A percentile compares a stretch with the other conserved stretches of the same genome.
Evolutionary conservation across 2,329 filamentous ascomycete genomes (phyloP).

Genomic region (Fusarium solani-melongenae): DNA sequence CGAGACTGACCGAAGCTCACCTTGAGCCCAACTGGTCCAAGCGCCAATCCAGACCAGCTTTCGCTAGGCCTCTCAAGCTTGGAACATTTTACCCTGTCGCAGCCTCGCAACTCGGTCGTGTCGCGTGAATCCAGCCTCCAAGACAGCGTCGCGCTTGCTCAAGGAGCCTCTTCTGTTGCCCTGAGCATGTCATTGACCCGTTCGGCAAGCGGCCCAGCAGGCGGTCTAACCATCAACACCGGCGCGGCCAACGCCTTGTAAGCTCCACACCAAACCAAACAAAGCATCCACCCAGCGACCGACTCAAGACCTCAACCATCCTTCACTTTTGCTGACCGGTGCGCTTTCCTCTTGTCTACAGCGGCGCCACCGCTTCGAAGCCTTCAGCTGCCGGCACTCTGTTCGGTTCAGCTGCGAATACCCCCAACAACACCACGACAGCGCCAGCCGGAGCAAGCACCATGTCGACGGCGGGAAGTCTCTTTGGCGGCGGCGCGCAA

Average conservation of each 20-base stretch:
- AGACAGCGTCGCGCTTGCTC: constrained; percentile 35
- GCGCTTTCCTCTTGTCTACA: constrained; percentile 18
- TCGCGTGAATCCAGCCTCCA: constrained; percentile 31
- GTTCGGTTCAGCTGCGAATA: constrained; percentile 48
- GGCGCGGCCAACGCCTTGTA: constrained; percentile 65
- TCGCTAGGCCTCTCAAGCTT: constrained; percentile 16
- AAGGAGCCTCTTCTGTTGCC: constrained; percentile 22
- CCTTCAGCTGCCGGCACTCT: constrained; percentile 51
- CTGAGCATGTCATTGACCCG: constrained; percentile 62
- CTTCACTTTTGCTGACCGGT: constrained; percentile 27
- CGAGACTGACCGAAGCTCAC: constrained; percentile 32
- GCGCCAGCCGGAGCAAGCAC: constrained; percentile 40
- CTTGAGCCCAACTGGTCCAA: constrained; percentile 26
- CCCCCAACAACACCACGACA: constrained; percentile 41
- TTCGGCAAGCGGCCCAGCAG: constrained; percentile 69
- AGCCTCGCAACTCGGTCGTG: constrained; percentile 33
- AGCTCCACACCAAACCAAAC: constrained; percentile 44
- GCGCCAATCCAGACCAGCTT: constrained; percentile 26
- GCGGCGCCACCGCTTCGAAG: constrained; percentile 44
- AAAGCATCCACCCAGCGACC: constrained; percentile 29
- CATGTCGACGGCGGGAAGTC: constrained; percentile 52
- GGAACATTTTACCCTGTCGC: constrained; percentile 31
- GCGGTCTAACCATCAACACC: constrained; percentile 73
- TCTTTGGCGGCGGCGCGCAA: constrained; percentile 40
- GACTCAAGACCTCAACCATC: not conserved